phyloP scores from a whole-genome alignment of 179 eudicot species.

The Gypsophila paniculata region DNA sequence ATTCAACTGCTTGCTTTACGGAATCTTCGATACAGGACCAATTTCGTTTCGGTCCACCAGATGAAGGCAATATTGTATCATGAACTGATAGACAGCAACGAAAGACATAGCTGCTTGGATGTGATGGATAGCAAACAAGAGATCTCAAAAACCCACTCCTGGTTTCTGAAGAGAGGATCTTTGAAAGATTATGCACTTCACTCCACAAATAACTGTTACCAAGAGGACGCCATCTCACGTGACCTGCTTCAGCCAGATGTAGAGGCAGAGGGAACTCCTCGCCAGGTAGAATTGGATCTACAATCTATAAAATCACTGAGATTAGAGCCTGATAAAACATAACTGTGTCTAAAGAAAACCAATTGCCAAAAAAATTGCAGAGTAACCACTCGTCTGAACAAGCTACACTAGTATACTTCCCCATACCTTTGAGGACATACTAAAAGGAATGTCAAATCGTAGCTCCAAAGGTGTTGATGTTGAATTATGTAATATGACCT shows the following conservation, averaged over 20 bases:
- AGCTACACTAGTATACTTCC: not conserved
- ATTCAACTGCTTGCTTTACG: slow-evolving; percentile 32
- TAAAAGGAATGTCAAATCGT: slow-evolving; percentile 93
- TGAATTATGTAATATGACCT: slow-evolving; percentile 81
- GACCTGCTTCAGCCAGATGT: slow-evolving; percentile 95
- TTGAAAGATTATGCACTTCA: slow-evolving; percentile 81
- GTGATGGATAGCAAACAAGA: slow-evolving; percentile 93
- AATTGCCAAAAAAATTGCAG: not conserved
- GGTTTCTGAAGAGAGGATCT: slow-evolving; percentile 58
- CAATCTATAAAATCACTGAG: slow-evolving; percentile 44
- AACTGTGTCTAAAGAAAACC: not conserved
- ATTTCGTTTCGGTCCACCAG: slow-evolving; percentile 35
- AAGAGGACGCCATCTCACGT: slow-evolving; percentile 89
- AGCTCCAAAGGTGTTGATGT: slow-evolving; percentile 80
- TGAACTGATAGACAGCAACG: slow-evolving; percentile 90
- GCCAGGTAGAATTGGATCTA: slow-evolving; percentile 86
- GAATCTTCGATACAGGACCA: slow-evolving; percentile 28
- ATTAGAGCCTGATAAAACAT: not conserved
- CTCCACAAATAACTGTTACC: slow-evolving; percentile 86
- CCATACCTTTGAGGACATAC: slow-evolving; percentile 83
- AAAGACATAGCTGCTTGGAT: slow-evolving; percentile 81
- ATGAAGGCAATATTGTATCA: slow-evolving; percentile 53
- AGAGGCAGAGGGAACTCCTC: slow-evolving; percentile 87
- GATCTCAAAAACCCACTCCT: slow-evolving; percentile 71
- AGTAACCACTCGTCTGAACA: not conserved